Evolutionary conservation across 306 rosid species (phyloP).

Genomic region (Gillenia trifoliata): DNA sequence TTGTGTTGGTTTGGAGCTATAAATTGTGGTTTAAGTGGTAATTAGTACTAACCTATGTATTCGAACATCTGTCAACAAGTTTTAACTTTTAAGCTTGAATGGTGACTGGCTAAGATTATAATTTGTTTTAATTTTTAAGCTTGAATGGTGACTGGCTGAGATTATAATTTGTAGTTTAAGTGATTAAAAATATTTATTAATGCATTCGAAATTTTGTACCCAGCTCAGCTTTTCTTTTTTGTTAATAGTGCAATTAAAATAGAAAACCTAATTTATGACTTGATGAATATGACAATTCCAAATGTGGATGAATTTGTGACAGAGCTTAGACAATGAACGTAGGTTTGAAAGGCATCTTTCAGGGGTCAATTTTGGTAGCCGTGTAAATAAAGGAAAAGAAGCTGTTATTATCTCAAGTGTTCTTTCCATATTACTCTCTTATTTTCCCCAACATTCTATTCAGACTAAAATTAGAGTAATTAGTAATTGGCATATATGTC

Average conservation of each 20-base stretch:
- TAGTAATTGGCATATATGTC: not conserved
- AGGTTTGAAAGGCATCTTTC: not conserved
- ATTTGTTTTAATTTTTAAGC: too few relatives aligned
- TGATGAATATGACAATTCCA: not conserved
- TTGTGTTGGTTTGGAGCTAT: not conserved
- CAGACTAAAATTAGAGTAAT: not conserved
- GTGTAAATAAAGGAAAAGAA: not conserved
- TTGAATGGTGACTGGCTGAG: too few relatives aligned
- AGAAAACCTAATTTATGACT: not conserved
- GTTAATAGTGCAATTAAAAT: not conserved
- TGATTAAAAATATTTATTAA: too few relatives aligned
- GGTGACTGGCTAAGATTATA: too few relatives aligned
- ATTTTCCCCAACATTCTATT: not conserved
- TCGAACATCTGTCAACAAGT: too few relatives aligned
- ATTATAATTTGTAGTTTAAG: too few relatives aligned
- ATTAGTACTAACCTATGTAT: too few relatives aligned
- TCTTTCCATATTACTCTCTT: not conserved
- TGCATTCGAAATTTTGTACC: too few relatives aligned
- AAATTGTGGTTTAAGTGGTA: too few relatives aligned
- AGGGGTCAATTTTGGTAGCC: not conserved
- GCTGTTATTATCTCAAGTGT: not conserved
- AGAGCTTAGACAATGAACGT: not conserved
- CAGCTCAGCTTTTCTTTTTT: too few relatives aligned
- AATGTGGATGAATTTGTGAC: not conserved
- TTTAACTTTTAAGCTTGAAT: too few relatives aligned